These are phyloP conservation scores for Flaveria brownii DNA, from an alignment of 129 eudicot genomes.

Conservation along the genomic window DNA sequence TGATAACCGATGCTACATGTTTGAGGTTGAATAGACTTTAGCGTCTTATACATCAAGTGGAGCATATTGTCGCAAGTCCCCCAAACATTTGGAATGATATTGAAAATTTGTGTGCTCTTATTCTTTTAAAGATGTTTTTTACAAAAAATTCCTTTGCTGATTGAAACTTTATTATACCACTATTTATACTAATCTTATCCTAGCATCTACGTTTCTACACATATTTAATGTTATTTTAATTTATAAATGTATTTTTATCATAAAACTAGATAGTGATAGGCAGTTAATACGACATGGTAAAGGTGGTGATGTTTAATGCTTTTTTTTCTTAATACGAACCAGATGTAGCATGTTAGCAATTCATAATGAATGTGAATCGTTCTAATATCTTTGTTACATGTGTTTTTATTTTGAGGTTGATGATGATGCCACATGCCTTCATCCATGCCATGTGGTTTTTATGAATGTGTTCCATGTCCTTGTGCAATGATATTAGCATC, in stretches of 20 bases:
- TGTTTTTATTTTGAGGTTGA: not conserved
- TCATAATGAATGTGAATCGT: not conserved
- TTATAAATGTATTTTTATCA: not conserved
- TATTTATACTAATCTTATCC: not conserved
- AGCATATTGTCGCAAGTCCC: not conserved
- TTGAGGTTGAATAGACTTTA: not conserved
- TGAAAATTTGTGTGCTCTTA: not conserved
- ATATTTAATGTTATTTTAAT: not conserved
- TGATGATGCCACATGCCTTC: not conserved
- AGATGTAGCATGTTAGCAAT: not conserved
- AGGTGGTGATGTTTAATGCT: not conserved
- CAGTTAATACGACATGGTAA: not conserved
- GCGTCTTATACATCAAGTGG: not conserved
- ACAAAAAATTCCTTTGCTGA: not conserved
- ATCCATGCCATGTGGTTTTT: not conserved
- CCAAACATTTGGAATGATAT: not conserved
- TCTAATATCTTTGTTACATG: not conserved
- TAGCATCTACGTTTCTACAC: not conserved
- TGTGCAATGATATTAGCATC: not conserved
- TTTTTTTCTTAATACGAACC: not conserved
- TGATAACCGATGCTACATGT: conserved; percentile 4
- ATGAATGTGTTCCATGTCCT: not conserved
- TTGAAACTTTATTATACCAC: not conserved
- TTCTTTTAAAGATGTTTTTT: conserved; percentile 10
- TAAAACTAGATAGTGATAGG: not conserved